Evolutionary conservation across 202 grass and related monocot genomes (phyloP).

Genomic region (Zizania palustris): DNA sequence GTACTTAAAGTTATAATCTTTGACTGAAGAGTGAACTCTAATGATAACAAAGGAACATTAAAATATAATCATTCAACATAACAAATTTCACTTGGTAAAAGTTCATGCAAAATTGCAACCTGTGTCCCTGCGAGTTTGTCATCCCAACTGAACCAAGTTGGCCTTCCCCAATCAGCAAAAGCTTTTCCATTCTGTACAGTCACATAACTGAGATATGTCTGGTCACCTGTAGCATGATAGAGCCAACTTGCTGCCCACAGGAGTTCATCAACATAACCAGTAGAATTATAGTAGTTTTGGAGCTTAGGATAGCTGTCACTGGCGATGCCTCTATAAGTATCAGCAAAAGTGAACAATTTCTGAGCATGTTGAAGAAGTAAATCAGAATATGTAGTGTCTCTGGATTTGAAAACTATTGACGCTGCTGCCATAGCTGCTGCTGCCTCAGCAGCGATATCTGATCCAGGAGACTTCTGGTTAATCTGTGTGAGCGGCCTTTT

Average conservation of each 20-base stretch:
- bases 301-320: conserved; percentile 73
- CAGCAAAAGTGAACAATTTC: conserved; percentile 90
- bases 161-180: conserved; percentile 88
- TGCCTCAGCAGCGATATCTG: conserved; percentile 89
- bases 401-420: conserved; percentile 90
- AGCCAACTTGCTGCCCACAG: conserved; percentile 96
- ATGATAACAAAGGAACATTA: conserved; percentile 26
- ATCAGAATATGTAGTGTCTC: conserved; percentile 73
- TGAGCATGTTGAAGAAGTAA: conserved; percentile 88
- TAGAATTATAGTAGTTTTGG: conserved; percentile 86
- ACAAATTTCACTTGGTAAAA: conserved; percentile 11
- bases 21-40: conserved; percentile 3
- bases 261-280: conserved; percentile 78
- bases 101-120: conserved; percentile 63
- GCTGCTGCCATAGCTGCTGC: conserved; percentile 94
- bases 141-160: conserved; percentile 99
- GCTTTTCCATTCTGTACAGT: conserved; percentile 76
- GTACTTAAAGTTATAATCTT: conserved; percentile 28
- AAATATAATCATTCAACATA: conserved; percentile 10
- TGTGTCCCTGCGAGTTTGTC: conserved; percentile 95
- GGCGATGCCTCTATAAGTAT: conserved; percentile 74
- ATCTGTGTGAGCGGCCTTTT: conserved; percentile 85
- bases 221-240: conserved; percentile 97
- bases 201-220: conserved; percentile 90
- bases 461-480: conserved; percentile 74